Percentiles rank a stretch among this genome's conserved stretches.
Conservation (phyloP, 768 basidiomycete species). For the Suillus hirtellus region DNA sequence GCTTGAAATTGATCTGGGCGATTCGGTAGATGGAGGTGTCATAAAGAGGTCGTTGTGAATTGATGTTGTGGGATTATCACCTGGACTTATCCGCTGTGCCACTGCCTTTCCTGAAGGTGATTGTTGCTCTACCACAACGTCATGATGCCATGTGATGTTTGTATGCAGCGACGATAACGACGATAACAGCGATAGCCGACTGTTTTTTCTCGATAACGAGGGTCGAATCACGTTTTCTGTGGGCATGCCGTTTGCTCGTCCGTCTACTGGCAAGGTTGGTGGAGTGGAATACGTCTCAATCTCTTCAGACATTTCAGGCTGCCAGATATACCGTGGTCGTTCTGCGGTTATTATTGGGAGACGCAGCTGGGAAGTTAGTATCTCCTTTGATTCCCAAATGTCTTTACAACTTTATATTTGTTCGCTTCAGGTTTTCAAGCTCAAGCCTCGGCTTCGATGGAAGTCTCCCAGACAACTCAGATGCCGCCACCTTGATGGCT, state of each 20-base stretch:
- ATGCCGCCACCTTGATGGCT: slow-evolving; percentile 8
- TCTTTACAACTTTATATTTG: slow-evolving; percentile 3
- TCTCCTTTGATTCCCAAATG: slow-evolving; percentile 9
- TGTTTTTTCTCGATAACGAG: slow-evolving; percentile 39
- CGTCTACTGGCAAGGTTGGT: slow-evolving; percentile 39
- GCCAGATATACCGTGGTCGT: slow-evolving; percentile 9
- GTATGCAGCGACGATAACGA: slow-evolving; percentile 32
- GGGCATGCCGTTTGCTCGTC: slow-evolving; percentile 16
- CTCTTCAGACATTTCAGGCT: slow-evolving; percentile 34
- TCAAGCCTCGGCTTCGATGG: neutral
- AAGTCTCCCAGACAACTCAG: slow-evolving; percentile 29
- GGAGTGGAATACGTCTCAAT: slow-evolving; percentile 45
- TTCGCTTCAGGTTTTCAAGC: slow-evolving; percentile 9
- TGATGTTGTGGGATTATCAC: slow-evolving; percentile 19
- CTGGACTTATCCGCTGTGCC: slow-evolving; percentile 11
- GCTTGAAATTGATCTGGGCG: slow-evolving; percentile 26
- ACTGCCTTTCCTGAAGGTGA: slow-evolving; percentile 24
- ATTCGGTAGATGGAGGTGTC: slow-evolving; percentile 17
- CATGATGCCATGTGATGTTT: slow-evolving; percentile 34
- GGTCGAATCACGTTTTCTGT: slow-evolving; percentile 31
- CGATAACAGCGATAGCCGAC: slow-evolving; percentile 29
- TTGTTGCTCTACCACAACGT: slow-evolving; percentile 37
- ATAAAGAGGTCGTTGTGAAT: slow-evolving; percentile 19
- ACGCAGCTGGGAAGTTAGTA: slow-evolving; percentile 15
- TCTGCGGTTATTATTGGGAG: slow-evolving; percentile 11